Conservation (phyloP, 2,329 filamentous ascomycete genomes). For the Teratosphaeria gauchensis region DNA sequence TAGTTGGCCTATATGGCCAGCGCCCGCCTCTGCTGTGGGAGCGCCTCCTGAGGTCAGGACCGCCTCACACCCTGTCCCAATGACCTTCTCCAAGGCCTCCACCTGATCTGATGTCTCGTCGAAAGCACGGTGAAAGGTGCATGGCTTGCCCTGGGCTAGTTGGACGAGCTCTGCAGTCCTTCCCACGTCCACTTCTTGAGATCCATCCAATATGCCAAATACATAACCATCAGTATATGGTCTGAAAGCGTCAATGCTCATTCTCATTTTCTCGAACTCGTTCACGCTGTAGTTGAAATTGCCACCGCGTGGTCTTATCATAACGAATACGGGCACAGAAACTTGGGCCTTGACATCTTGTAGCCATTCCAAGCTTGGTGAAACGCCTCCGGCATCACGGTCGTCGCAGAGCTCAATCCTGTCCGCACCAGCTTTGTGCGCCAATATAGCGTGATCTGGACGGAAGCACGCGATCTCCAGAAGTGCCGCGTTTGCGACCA, state of each 20-base stretch:
- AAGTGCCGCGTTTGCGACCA: constrained; percentile 10
- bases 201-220: constrained; percentile 37
- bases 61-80: constrained; percentile 34
- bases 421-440: constrained; percentile 35
- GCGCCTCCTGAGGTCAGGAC: constrained; percentile 42
- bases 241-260: constrained; percentile 29
- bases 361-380: constrained; percentile 27
- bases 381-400: constrained; percentile 33
- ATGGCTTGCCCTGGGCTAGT: constrained; percentile 33
- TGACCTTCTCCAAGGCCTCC: constrained; percentile 28
- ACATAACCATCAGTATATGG: constrained; percentile 39
- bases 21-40: constrained; percentile 27
- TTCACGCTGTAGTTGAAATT: constrained; percentile 35
- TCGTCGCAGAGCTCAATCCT: constrained; percentile 43
- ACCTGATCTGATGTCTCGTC: constrained; percentile 31
- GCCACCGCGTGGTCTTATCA: constrained; percentile 43
- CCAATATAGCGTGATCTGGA: constrained; percentile 32
- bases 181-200: constrained; percentile 30
- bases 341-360: constrained; percentile 18
- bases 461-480: constrained; percentile 45
- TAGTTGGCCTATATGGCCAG: constrained; percentile 24
- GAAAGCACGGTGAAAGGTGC: constrained; percentile 48
- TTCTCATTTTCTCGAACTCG: constrained; percentile 38
- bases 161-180: constrained; percentile 34
- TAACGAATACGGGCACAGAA: constrained; percentile 39